Conservation (phyloP, 805 yeast genomes). For the Zygotorulaspora florentina region DNA sequence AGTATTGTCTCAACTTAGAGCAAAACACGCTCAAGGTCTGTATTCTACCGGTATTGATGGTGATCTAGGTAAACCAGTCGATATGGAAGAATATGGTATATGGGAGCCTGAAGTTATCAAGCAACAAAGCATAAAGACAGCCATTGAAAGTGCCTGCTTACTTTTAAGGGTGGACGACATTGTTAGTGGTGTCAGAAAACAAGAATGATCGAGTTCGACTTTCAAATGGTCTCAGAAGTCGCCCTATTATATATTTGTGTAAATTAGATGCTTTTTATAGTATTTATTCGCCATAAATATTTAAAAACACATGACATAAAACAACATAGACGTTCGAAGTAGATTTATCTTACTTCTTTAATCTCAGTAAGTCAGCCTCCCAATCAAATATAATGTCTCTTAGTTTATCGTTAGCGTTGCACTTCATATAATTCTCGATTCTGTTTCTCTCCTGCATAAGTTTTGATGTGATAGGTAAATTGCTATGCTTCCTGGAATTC, state of each 20-base stretch:
- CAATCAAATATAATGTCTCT: constrained; percentile 35
- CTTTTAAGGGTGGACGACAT: constrained; percentile 95
- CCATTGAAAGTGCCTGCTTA: constrained; percentile 93
- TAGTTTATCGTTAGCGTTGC: constrained; percentile 25
- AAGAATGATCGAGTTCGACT: constrained; percentile 22
- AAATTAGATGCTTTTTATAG: neutral
- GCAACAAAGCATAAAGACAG: constrained; percentile 96
- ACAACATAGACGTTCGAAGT: no score
- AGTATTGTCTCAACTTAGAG: constrained; percentile 83
- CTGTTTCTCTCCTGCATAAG: constrained; percentile 6
- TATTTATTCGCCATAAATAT: neutral
- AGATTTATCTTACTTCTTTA: neutral
- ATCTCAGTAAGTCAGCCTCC: constrained; percentile 30
- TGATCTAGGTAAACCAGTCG: constrained; percentile 87
- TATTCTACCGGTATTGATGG: constrained; percentile 92
- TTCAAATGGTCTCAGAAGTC: neutral
- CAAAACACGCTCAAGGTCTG: constrained; percentile 90
- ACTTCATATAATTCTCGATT: constrained; percentile 15
- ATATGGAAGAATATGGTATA: constrained; percentile 92
- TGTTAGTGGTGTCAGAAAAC: constrained; percentile 86
- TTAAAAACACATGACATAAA: no score
- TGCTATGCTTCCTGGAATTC: constrained; percentile 46
- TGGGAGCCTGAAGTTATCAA: constrained; percentile 99
- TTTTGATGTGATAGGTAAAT: constrained; percentile 41
- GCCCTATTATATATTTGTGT: neutral